These are phyloP conservation scores for Amborella trichopoda DNA, from an alignment of 164 flowering plant species.

Conservation along the genomic window DNA sequence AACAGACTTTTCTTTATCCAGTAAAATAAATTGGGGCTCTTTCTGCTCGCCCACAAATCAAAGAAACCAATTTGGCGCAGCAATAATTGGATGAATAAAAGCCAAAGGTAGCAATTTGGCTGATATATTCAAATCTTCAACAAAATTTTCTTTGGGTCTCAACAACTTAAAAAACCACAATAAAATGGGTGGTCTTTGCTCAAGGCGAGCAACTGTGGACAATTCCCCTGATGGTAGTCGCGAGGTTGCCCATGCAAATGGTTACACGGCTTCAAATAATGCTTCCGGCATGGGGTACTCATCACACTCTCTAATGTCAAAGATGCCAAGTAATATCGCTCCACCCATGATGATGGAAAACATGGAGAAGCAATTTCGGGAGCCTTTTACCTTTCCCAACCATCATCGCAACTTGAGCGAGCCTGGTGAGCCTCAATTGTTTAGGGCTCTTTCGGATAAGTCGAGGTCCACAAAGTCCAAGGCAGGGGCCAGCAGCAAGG, in stretches of 20 bases:
- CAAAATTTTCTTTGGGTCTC: no score
- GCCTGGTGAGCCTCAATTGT: slow-evolving; percentile 53
- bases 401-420: slow-evolving; percentile 19
- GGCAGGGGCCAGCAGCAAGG: slow-evolving; percentile 59
- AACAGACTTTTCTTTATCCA: neutral
- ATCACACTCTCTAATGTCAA: slow-evolving; percentile 21
- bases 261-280: slow-evolving; percentile 12
- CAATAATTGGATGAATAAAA: neutral
- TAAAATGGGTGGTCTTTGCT: slow-evolving; percentile 82
- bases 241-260: slow-evolving; percentile 35
- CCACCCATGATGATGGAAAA: slow-evolving; percentile 18
- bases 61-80: neutral
- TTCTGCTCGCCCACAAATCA: neutral
- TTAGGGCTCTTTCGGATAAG: slow-evolving; percentile 51
- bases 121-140: no score
- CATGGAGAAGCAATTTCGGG: slow-evolving; percentile 30
- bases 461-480: slow-evolving; percentile 38
- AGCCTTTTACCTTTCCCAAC: slow-evolving; percentile 34
- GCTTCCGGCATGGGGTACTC: slow-evolving; percentile 21
- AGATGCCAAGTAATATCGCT: slow-evolving; percentile 9
- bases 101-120: neutral
- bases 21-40: neutral
- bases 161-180: no score
- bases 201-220: slow-evolving; percentile 53
- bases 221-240: slow-evolving; percentile 35